Conservation (phyloP, 2,329 filamentous ascomycete genomes). For the Plectosphaerella sp. region DNA sequence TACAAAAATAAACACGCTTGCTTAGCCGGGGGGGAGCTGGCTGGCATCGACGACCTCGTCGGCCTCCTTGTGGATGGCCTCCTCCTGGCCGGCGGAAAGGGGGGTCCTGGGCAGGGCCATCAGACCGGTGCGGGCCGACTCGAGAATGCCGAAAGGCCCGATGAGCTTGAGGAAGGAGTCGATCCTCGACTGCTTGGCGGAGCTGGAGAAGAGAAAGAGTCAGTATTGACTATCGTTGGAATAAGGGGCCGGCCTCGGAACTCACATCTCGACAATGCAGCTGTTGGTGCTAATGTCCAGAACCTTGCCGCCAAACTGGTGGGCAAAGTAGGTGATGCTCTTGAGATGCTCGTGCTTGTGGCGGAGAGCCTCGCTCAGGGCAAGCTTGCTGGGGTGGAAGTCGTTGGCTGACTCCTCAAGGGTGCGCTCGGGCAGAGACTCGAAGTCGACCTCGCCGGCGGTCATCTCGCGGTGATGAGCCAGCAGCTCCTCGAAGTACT, state of each 20-base stretch:
- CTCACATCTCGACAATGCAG: conserved; percentile 96
- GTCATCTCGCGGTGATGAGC: conserved; percentile 91
- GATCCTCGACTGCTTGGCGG: conserved; percentile 88
- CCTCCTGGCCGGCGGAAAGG: conserved; percentile 68
- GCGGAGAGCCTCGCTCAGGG: conserved; percentile 80
- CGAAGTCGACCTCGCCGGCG: conserved; percentile 35
- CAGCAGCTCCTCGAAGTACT: conserved; percentile 97
- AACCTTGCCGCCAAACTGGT: conserved; percentile 97
- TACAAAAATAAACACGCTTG: conserved; percentile 4
- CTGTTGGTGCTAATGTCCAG: conserved; percentile 97
- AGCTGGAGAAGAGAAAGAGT: conserved; percentile 43
- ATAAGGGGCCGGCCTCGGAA: conserved; percentile 15
- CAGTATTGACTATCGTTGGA: conserved; percentile 11
- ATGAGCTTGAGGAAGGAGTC: conserved; percentile 98
- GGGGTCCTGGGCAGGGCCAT: conserved; percentile 96
- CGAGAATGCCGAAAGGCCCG: conserved; percentile 89
- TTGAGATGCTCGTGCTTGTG: conserved; percentile 98
- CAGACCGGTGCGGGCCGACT: conserved; percentile 90
- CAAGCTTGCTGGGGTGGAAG: conserved; percentile 86
- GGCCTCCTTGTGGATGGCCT: conserved; percentile 72
- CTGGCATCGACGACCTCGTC: conserved; percentile 94
- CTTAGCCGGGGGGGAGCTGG: conserved; percentile 84
- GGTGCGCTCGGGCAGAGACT: conserved; percentile 32
- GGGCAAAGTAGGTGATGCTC: conserved; percentile 91
- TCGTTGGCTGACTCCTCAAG: conserved; percentile 53